Conservation (phyloP, 345 rosid genomes). For the Boechera stricta region DNA sequence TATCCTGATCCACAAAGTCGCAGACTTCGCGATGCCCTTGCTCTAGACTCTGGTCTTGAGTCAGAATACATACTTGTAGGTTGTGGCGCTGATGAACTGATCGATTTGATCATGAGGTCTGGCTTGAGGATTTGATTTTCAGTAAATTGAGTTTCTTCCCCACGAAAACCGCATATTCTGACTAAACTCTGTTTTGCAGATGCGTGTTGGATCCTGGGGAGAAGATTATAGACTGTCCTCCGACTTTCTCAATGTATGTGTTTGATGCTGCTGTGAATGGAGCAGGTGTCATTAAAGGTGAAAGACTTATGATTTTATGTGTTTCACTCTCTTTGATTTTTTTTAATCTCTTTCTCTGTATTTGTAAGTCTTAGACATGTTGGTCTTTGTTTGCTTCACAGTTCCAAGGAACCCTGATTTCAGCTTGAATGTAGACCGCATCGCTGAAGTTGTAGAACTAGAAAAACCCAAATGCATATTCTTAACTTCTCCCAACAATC, state of each 20-base stretch:
- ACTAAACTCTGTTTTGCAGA: slow-evolving; percentile 45
- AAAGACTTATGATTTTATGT: slow-evolving; percentile 9
- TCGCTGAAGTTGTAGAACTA: slow-evolving; percentile 61
- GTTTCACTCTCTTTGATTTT: not conserved
- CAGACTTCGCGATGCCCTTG: slow-evolving; percentile 77
- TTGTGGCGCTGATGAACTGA: slow-evolving; percentile 96
- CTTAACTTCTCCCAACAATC: slow-evolving; percentile 95
- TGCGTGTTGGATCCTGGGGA: slow-evolving; percentile 97
- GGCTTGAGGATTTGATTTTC: slow-evolving; percentile 14
- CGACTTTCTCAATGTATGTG: slow-evolving; percentile 96
- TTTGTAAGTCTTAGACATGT: not conserved
- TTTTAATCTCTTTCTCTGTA: not conserved
- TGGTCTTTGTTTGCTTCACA: slow-evolving; percentile 43
- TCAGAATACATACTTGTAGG: slow-evolving; percentile 87
- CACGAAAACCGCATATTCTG: not conserved
- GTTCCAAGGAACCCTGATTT: slow-evolving; percentile 88
- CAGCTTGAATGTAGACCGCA: slow-evolving; percentile 80
- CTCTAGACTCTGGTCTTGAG: slow-evolving; percentile 87
- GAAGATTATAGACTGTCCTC: slow-evolving; percentile 95
- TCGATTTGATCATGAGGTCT: slow-evolving; percentile 97
- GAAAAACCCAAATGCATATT: slow-evolving; percentile 96
- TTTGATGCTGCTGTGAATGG: slow-evolving; percentile 96
- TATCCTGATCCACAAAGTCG: slow-evolving; percentile 96
- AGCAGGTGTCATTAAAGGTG: slow-evolving; percentile 83
- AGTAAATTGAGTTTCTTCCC: slow-evolving; percentile 1